Percentiles rank a stretch among this genome's conserved stretches.
Evolutionary conservation across 2,329 filamentous ascomycete species (phyloP).

Genomic region (Hawksworthiomyces lignivorus): DNA sequence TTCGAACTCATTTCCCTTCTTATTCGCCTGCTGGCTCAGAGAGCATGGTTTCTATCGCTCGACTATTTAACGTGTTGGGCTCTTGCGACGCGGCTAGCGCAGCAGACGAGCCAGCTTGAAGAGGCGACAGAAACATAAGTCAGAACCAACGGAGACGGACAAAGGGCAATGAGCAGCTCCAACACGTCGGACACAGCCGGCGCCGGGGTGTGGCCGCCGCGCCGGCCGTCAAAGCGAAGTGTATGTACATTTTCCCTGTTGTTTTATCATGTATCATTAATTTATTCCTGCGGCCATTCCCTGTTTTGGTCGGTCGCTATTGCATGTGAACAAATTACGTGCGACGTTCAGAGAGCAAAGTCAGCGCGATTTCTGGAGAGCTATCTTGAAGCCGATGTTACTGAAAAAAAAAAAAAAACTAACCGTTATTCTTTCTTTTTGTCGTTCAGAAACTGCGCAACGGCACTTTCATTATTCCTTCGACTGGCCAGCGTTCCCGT

Average conservation of each 20-base stretch:
- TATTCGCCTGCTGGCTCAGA: too few relatives aligned
- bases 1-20: too few relatives aligned
- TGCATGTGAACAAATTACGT: too few relatives aligned
- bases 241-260: conserved; percentile 23
- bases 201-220: conserved; percentile 32
- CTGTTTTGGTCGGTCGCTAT: neutral
- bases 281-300: neutral
- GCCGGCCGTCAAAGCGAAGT: conserved; percentile 37
- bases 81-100: too few relatives aligned
- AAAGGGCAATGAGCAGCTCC: conserved; percentile 23
- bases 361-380: too few relatives aligned
- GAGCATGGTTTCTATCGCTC: too few relatives aligned
- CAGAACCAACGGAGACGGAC: too few relatives aligned
- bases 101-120: neutral
- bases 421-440: neutral
- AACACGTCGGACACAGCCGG: conserved; percentile 7
- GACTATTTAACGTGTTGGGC: too few relatives aligned
- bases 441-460: conserved; percentile 66
- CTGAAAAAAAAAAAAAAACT: too few relatives aligned
- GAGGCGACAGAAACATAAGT: neutral
- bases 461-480: conserved; percentile 79
- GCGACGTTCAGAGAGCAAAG: too few relatives aligned
- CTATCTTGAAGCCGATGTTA: too few relatives aligned
- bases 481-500: conserved; percentile 76
- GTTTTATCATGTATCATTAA: neutral